phyloP scores from a whole-genome alignment of 2,329 filamentous ascomycete species.

The Neonectria coccinea region DNA sequence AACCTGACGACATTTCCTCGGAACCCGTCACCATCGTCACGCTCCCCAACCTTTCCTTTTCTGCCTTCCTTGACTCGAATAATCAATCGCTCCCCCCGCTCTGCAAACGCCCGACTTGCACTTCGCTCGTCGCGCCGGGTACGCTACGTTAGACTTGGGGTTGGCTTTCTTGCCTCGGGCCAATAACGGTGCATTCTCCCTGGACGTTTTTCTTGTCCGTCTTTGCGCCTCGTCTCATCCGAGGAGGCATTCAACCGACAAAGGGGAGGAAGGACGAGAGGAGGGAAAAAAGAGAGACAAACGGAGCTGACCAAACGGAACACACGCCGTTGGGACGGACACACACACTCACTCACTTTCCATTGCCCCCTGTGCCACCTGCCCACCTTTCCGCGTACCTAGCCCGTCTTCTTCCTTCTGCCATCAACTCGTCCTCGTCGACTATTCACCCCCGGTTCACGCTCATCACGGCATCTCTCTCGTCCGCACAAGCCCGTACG shows the following conservation, averaged over 20 bases:
- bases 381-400: conserved; percentile 11
- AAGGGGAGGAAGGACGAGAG: conserved; percentile 5
- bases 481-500: neutral
- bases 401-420: conserved; percentile 3
- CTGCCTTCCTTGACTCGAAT: conserved; percentile 36
- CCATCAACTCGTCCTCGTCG: conserved; percentile 1
- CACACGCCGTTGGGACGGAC: conserved; percentile 13
- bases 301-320: conserved; percentile 24
- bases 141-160: conserved; percentile 27
- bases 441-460: neutral
- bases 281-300: neutral
- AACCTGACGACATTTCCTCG: conserved; percentile 10
- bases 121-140: conserved; percentile 26
- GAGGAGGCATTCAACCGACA: conserved; percentile 7
- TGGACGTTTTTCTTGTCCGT: conserved; percentile 12
- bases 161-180: conserved; percentile 11
- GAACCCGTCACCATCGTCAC: conserved; percentile 1
- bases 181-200: conserved; percentile 21
- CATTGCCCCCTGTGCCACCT: conserved; percentile 22
- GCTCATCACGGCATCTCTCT: neutral
- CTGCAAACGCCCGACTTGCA: conserved; percentile 24
- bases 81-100: conserved; percentile 31
- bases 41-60: conserved; percentile 5
- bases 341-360: neutral
- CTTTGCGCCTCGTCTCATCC: conserved; percentile 7